Evolutionary conservation across 2,329 filamentous ascomycete species (phyloP).

Genomic region (Penicillium olsonii): DNA sequence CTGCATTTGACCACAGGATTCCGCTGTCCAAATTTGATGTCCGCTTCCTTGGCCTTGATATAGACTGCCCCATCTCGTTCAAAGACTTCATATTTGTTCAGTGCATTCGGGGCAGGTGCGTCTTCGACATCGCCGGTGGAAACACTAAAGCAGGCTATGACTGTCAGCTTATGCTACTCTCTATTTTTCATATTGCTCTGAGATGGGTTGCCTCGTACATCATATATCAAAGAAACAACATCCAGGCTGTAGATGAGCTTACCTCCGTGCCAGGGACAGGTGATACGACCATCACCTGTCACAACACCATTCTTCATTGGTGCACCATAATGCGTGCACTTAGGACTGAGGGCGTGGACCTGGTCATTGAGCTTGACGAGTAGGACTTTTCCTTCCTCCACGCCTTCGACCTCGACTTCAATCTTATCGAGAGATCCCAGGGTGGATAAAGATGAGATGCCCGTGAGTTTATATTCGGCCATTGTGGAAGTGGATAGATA

Average conservation of each 20-base stretch:
- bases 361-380: slow-evolving; percentile 76
- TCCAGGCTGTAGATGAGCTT: slow-evolving; percentile 25
- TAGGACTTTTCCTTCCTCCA: slow-evolving; percentile 82
- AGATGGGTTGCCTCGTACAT: neutral
- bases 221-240: neutral
- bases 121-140: slow-evolving; percentile 92
- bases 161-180: slow-evolving; percentile 5
- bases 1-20: slow-evolving; percentile 73
- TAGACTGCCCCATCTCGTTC: slow-evolving; percentile 84
- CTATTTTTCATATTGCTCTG: too few species aligned
- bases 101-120: slow-evolving; percentile 83
- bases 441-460: slow-evolving; percentile 66
- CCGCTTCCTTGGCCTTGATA: slow-evolving; percentile 74
- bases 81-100: slow-evolving; percentile 77
- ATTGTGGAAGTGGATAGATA: slow-evolving; percentile 26
- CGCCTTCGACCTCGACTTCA: slow-evolving; percentile 86
- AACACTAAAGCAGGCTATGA: slow-evolving; percentile 83
- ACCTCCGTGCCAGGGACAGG: slow-evolving; percentile 97
- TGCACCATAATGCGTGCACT: slow-evolving; percentile 89
- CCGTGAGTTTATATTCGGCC: slow-evolving; percentile 64
- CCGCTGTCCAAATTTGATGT: slow-evolving; percentile 74
- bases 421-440: slow-evolving; percentile 80
- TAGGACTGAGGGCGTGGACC: slow-evolving; percentile 77
- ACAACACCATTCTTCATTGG: slow-evolving; percentile 85
- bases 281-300: slow-evolving; percentile 77